Evolutionary conservation across 139 green algal species (phyloP).

Genomic region (Astrephomene gubernaculifera): DNA sequence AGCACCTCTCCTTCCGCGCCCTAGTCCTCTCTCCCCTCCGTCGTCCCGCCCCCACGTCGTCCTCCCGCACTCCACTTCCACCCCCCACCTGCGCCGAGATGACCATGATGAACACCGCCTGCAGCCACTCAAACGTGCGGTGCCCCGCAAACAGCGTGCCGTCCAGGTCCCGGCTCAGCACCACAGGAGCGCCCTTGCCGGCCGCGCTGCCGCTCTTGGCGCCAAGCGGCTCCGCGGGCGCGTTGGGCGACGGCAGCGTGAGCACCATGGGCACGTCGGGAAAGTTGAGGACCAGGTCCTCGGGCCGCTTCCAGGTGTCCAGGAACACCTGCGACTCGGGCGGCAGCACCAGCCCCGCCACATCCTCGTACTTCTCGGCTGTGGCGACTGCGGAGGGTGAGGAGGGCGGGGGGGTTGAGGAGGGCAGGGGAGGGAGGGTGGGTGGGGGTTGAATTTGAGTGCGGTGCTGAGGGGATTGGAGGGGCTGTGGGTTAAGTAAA

Average conservation of each 20-base stretch:
- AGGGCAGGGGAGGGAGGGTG: too few relatives aligned
- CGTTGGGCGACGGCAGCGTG: background rate
- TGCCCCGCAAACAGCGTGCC: constrained; percentile 68
- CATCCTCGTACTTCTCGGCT: constrained; percentile 73
- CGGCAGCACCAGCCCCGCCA: constrained; percentile 58
- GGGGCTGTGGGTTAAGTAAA: too few relatives aligned
- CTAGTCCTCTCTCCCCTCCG: too few relatives aligned
- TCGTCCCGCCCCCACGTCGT: too few relatives aligned
- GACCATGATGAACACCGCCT: constrained; percentile 62
- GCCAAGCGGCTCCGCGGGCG: constrained; percentile 5
- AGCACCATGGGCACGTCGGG: constrained; percentile 66
- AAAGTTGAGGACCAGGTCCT: constrained; percentile 66
- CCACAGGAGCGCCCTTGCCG: background rate
- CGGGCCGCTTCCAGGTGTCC: constrained; percentile 81
- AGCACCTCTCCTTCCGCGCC: too few relatives aligned
- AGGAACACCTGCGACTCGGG: constrained; percentile 61
- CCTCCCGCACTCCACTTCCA: background rate
- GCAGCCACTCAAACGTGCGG: constrained; percentile 75
- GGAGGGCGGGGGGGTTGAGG: background rate
- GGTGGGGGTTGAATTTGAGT: too few relatives aligned
- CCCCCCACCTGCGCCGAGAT: constrained; percentile 50
- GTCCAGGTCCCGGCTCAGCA: constrained; percentile 53
- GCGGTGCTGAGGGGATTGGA: too few relatives aligned
- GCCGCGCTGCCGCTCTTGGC: background rate
- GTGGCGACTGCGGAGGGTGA: background rate